phyloP scores from a whole-genome alignment of 2,329 filamentous ascomycete genomes.

The Madurella mycetomatis region DNA sequence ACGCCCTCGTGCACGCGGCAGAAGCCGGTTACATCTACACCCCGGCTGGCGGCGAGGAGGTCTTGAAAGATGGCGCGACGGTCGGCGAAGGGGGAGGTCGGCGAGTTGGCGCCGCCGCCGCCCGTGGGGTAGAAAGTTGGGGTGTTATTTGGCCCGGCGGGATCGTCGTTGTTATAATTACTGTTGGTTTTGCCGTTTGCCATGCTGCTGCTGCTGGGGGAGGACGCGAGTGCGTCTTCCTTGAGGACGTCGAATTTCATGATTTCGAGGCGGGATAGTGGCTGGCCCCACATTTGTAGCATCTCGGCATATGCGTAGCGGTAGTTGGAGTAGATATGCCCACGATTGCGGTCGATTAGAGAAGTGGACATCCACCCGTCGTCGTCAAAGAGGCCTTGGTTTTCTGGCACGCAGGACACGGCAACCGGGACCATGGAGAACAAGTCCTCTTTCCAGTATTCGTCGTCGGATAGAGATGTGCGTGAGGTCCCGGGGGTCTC shows the following conservation, averaged over 20 bases:
- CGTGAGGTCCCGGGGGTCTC: slow-evolving; percentile 45
- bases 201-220: slow-evolving; percentile 13
- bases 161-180: slow-evolving; percentile 33
- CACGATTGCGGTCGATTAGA: slow-evolving; percentile 50
- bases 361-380: slow-evolving; percentile 61
- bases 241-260: slow-evolving; percentile 65
- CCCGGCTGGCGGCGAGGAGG: slow-evolving; percentile 49
- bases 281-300: slow-evolving; percentile 62
- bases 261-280: slow-evolving; percentile 59
- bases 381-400: slow-evolving; percentile 63
- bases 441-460: slow-evolving; percentile 43
- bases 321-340: slow-evolving; percentile 53
- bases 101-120: slow-evolving; percentile 35
- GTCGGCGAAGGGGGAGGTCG: slow-evolving; percentile 48
- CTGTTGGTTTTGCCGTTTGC: slow-evolving; percentile 30
- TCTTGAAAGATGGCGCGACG: slow-evolving; percentile 48
- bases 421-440: slow-evolving; percentile 47
- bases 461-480: slow-evolving; percentile 53
- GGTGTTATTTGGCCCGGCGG: slow-evolving; percentile 28
- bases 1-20: slow-evolving; percentile 61
- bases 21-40: slow-evolving; percentile 59
- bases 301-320: slow-evolving; percentile 64
- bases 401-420: slow-evolving; percentile 52
- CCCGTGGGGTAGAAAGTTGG: slow-evolving; percentile 32
- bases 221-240: slow-evolving; percentile 35